A percentile compares a stretch with the other conserved stretches of the same genome.
These are phyloP conservation scores for Xylaria digitata DNA, from an alignment of 2,329 filamentous ascomycete species.

Conservation along the genomic window DNA sequence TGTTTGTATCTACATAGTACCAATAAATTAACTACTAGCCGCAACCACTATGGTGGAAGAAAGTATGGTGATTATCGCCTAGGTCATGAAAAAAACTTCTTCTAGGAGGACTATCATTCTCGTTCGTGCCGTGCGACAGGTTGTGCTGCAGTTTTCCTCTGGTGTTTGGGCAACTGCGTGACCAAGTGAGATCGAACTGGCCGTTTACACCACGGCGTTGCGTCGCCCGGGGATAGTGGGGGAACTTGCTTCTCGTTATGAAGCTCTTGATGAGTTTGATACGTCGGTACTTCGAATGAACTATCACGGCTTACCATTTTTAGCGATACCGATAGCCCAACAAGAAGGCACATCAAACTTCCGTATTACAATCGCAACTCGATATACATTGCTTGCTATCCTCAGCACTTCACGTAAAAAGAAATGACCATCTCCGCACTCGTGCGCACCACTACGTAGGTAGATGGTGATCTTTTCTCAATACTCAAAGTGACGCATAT, in stretches of 20 bases:
- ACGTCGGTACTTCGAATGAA: background rate
- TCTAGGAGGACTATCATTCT: background rate
- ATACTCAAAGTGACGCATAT: background rate
- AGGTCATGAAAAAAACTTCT: background rate
- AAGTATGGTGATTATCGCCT: background rate
- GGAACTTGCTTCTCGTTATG: background rate
- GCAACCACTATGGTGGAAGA: conserved; percentile 8
- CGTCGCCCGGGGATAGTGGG: background rate
- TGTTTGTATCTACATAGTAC: background rate
- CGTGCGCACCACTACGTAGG: too few relatives aligned
- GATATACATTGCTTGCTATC: background rate
- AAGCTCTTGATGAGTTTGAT: background rate
- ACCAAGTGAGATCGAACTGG: conserved; percentile 18
- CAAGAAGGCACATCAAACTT: background rate
- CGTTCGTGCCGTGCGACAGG: conserved; percentile 1
- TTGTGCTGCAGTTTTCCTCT: conserved; percentile 6
- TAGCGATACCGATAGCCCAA: conserved; percentile 16
- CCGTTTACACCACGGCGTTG: conserved; percentile 3
- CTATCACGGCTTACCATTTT: conserved; percentile 30
- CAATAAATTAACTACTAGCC: background rate
- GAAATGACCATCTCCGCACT: background rate
- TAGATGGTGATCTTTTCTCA: background rate
- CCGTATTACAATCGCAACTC: background rate
- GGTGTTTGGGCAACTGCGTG: conserved; percentile 15
- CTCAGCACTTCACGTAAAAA: background rate